These are phyloP conservation scores for Podosphaera fusca DNA, from an alignment of 2,329 filamentous ascomycete species.

Conservation along the genomic window DNA sequence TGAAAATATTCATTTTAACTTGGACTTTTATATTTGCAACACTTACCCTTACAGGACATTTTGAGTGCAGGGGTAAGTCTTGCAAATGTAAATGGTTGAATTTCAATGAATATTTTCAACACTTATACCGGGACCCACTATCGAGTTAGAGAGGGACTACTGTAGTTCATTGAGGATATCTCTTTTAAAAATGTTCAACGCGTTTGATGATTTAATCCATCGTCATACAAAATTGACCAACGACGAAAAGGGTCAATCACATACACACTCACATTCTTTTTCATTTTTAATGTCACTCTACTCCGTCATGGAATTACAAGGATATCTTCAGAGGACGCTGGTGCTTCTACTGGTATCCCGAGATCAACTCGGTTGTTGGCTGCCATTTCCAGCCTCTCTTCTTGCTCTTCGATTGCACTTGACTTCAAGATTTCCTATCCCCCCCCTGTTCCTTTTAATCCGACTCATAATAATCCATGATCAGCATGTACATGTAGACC, in stretches of 20 bases:
- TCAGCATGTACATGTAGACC: not conserved
- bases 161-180: too few species aligned
- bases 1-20: too few species aligned
- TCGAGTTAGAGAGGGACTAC: too few species aligned
- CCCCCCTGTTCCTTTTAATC: not conserved
- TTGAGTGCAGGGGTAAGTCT: too few species aligned
- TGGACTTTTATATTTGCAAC: too few species aligned
- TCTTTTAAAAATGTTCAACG: too few species aligned
- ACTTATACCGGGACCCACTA: too few species aligned
- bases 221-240: not conserved
- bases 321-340: not conserved
- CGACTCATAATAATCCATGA: not conserved
- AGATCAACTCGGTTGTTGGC: not conserved
- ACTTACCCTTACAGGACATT: too few species aligned
- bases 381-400: not conserved
- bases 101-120: too few species aligned
- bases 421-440: not conserved
- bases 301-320: not conserved
- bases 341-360: not conserved
- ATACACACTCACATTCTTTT: not conserved
- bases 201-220: not conserved
- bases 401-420: not conserved
- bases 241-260: not conserved
- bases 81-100: too few species aligned
- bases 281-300: not conserved